Evolutionary conservation across 805 yeast genomes (phyloP).

Genomic region (Monosporozyma yasuniensis): DNA sequence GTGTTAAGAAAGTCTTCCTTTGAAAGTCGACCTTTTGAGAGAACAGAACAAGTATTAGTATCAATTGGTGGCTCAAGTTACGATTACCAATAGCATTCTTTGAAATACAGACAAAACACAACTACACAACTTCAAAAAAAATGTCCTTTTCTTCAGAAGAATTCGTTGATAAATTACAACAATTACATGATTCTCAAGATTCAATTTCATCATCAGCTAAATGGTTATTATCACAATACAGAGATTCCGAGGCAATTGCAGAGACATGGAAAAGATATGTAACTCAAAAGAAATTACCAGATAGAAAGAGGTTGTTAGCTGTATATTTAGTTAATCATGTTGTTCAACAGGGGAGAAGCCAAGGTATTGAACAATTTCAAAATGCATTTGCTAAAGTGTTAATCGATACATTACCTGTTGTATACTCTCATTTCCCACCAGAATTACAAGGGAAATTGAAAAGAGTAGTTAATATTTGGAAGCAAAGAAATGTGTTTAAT

Average conservation of each 20-base stretch:
- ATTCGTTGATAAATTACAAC: conserved; percentile 18
- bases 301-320: conserved; percentile 24
- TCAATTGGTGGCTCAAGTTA: background rate
- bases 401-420: conserved; percentile 30
- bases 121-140: background rate
- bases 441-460: conserved; percentile 44
- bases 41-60: background rate
- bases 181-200: conserved; percentile 29
- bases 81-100: background rate
- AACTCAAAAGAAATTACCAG: conserved; percentile 17
- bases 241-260: conserved; percentile 21
- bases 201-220: conserved; percentile 27
- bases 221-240: conserved; percentile 26
- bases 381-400: conserved; percentile 21
- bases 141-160: conserved; percentile 18
- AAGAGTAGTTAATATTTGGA: conserved; percentile 60
- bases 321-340: conserved; percentile 29
- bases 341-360: conserved; percentile 27
- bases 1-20: background rate
- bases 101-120: too few relatives aligned
- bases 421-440: conserved; percentile 30
- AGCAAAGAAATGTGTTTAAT: conserved; percentile 45
- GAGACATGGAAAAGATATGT: conserved; percentile 23
- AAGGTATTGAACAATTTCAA: conserved; percentile 25
- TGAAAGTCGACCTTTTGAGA: background rate